phyloP scores from a whole-genome alignment of 2,329 filamentous ascomycete genomes.

The Curvularia eragrostidis region DNA sequence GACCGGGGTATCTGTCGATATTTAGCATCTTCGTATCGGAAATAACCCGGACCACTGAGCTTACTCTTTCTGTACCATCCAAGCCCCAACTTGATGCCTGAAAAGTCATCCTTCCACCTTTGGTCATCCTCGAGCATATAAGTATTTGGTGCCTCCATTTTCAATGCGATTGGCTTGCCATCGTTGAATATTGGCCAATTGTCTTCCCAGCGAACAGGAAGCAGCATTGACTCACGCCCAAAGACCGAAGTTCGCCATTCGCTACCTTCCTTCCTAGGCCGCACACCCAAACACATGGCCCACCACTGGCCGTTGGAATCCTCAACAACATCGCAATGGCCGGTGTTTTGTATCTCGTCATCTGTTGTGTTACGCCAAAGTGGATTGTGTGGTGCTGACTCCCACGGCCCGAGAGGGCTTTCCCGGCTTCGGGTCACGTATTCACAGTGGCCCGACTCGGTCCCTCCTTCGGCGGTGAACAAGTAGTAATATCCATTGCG shows the following conservation, averaged over 20 bases:
- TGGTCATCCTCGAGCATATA: slow-evolving; percentile 17
- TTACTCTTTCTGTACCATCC: slow-evolving; percentile 27
- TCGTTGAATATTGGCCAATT: slow-evolving; percentile 62
- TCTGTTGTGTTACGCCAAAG: slow-evolving; percentile 45
- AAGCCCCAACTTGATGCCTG: slow-evolving; percentile 10
- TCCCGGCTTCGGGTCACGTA: slow-evolving; percentile 63
- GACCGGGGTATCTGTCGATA: slow-evolving; percentile 56
- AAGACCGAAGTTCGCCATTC: slow-evolving; percentile 14
- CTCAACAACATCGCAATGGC: slow-evolving; percentile 38
- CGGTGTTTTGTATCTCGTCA: slow-evolving; percentile 44
- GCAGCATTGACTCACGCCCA: slow-evolving; percentile 60
- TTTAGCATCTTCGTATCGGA: slow-evolving; percentile 41
- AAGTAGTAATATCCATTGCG: slow-evolving; percentile 35
- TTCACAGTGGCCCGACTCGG: slow-evolving; percentile 44
- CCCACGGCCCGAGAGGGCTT: slow-evolving; percentile 48
- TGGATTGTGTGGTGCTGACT: slow-evolving; percentile 44
- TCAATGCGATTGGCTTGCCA: slow-evolving; percentile 52
- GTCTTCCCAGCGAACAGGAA: slow-evolving; percentile 58
- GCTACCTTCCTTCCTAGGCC: slow-evolving; percentile 18
- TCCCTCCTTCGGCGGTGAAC: slow-evolving; percentile 45
- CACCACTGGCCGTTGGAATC: slow-evolving; percentile 34
- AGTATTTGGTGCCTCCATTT: slow-evolving; percentile 40
- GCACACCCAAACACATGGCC: slow-evolving; percentile 47
- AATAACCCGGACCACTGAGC: slow-evolving; percentile 29
- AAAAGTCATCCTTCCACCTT: slow-evolving; percentile 20